These are phyloP conservation scores for Globisporangium canariense DNA, from an alignment of 352 stramenopile genomes.

Conservation along the genomic window DNA sequence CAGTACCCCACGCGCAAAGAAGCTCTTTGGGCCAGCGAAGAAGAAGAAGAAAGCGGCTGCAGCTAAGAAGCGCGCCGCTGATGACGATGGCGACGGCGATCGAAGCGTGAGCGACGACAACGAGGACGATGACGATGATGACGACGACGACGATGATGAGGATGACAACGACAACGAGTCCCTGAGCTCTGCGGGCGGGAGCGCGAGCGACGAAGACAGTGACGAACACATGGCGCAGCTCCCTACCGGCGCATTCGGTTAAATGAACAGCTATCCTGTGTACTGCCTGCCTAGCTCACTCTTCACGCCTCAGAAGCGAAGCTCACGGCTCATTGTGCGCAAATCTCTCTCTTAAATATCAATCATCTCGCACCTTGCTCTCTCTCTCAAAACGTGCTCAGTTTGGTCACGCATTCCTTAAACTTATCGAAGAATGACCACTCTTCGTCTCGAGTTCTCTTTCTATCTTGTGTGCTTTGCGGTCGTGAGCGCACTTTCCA, in stretches of 20 bases:
- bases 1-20: conserved; percentile 7
- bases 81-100: conserved; percentile 19
- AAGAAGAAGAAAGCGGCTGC: conserved; percentile 19
- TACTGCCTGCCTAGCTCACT: too few species aligned
- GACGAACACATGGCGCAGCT: conserved; percentile 63
- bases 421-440: not conserved
- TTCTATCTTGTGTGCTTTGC: not conserved
- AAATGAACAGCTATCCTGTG: not conserved
- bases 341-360: conserved; percentile 9
- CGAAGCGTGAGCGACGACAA: conserved; percentile 12
- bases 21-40: conserved; percentile 10
- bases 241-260: conserved; percentile 58
- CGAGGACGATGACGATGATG: conserved; percentile 24
- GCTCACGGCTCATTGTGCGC: not conserved
- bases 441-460: not conserved
- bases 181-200: conserved; percentile 33
- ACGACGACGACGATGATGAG: conserved; percentile 25
- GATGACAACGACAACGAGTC: conserved; percentile 27
- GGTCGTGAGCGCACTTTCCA: conserved; percentile 14
- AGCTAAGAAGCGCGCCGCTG: conserved; percentile 11
- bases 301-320: too few species aligned
- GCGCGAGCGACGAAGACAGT: conserved; percentile 45
- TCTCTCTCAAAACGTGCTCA: not conserved
- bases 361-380: not conserved
- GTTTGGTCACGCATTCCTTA: not conserved